phyloP scores from a whole-genome alignment of 345 rosid genomes.

The Pistacia integerrima region DNA sequence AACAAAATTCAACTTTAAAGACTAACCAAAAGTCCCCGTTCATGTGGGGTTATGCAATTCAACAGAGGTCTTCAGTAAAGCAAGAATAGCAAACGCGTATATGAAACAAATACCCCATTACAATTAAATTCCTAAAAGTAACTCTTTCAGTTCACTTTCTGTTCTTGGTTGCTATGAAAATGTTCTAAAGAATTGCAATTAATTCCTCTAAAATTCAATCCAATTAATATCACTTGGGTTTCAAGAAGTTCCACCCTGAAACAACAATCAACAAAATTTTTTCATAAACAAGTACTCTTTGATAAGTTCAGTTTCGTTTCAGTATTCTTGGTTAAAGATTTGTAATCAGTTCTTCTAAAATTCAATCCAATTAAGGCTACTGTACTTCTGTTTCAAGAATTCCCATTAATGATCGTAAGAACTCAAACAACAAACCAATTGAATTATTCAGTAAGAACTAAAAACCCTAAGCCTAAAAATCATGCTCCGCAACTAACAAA shows the following conservation, averaged over 20 bases:
- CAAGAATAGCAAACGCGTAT: neutral
- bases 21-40: neutral
- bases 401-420: neutral
- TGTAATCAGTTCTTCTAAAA: neutral
- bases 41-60: neutral
- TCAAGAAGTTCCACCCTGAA: neutral
- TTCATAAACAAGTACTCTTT: neutral
- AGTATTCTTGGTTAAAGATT: neutral
- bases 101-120: neutral
- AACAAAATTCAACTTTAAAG: constrained; percentile 6
- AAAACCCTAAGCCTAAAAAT: constrained; percentile 5
- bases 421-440: neutral
- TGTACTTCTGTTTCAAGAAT: neutral
- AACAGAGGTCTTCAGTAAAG: neutral
- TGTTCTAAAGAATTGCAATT: neutral
- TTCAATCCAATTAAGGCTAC: neutral
- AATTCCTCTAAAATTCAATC: neutral
- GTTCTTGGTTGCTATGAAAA: neutral
- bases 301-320: too few relatives aligned
- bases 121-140: neutral
- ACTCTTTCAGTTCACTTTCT: neutral
- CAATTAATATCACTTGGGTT: neutral
- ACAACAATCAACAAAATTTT: neutral
- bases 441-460: neutral
- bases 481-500: neutral